These are phyloP conservation scores for Phytopythium helicoides DNA, from an alignment of 352 stramenopile species.

Conservation along the genomic window DNA sequence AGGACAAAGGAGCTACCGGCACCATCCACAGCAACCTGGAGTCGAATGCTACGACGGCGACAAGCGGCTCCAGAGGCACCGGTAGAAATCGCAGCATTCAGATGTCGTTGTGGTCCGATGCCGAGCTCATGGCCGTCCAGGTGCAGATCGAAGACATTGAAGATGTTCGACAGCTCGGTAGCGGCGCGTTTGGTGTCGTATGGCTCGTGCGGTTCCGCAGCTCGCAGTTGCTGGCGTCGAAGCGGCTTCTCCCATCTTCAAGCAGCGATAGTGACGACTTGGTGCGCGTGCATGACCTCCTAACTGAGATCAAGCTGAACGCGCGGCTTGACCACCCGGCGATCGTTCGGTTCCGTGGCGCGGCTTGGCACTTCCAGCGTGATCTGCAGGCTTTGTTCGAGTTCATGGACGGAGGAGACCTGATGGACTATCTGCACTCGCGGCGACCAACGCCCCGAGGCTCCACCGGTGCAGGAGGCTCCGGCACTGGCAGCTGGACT, in stretches of 20 bases:
- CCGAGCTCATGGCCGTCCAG: constrained; percentile 23
- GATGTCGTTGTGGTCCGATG: constrained; percentile 15
- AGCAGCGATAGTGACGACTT: constrained; percentile 1
- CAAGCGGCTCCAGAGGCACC: background rate
- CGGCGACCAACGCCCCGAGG: background rate
- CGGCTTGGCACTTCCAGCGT: constrained; percentile 8
- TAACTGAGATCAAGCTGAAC: constrained; percentile 8
- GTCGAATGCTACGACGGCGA: background rate
- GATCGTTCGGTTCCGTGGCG: constrained; percentile 4
- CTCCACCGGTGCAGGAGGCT: background rate
- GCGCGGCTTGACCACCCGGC: constrained; percentile 1
- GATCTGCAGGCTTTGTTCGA: constrained; percentile 6
- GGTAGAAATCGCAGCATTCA: background rate
- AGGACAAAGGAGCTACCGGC: too few species aligned
- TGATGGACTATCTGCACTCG: constrained; percentile 9
- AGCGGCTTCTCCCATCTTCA: background rate
- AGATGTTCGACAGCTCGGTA: constrained; percentile 56
- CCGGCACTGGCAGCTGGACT: constrained; percentile 1
- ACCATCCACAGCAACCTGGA: too few species aligned
- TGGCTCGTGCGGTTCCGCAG: constrained; percentile 67
- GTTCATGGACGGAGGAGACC: constrained; percentile 13
- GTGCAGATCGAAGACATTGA: constrained; percentile 21
- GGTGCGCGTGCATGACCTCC: background rate
- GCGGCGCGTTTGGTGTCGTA: constrained; percentile 78
- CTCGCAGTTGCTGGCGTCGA: constrained; percentile 6